A percentile compares a stretch with the other conserved stretches of the same genome.
These are phyloP conservation scores for Neobulgaria alba DNA, from an alignment of 2,329 filamentous ascomycete species.

Conservation along the genomic window DNA sequence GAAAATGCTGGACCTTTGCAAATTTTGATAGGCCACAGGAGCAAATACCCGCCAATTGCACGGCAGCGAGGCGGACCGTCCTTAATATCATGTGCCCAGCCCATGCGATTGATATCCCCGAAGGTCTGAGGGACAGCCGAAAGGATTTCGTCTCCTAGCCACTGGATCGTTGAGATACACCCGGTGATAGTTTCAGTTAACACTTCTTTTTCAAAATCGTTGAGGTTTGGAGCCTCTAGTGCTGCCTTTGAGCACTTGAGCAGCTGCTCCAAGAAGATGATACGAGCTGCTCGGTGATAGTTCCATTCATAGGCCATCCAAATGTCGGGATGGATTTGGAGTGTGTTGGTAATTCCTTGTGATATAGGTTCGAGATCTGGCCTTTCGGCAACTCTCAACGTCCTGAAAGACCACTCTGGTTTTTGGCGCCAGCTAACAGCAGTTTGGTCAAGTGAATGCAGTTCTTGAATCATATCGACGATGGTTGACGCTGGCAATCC, in stretches of 20 bases:
- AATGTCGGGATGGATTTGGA: conserved; percentile 32
- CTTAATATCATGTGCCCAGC: conserved; percentile 10
- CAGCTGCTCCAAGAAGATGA: conserved; percentile 31
- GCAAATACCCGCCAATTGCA: conserved; percentile 31
- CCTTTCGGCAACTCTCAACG: conserved; percentile 17
- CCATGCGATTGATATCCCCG: conserved; percentile 29
- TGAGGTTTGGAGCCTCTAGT: conserved; percentile 6
- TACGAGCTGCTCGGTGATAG: conserved; percentile 32
- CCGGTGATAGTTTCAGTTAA: conserved; percentile 11
- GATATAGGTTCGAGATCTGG: conserved; percentile 2
- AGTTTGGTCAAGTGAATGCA: conserved; percentile 28
- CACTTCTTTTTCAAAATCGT: conserved; percentile 1
- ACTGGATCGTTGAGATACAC: conserved; percentile 22
- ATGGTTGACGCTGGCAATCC: conserved; percentile 9
- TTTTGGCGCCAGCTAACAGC: conserved; percentile 27
- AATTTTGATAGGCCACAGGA: conserved; percentile 33
- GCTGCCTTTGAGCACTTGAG: conserved; percentile 24
- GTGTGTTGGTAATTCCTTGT: conserved; percentile 16
- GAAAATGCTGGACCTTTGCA: conserved; percentile 23
- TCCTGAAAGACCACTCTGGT: conserved; percentile 30
- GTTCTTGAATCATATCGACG: conserved; percentile 26
- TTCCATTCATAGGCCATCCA: conserved; percentile 37
- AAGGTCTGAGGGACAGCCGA: conserved; percentile 32
- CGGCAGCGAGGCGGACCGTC: conserved; percentile 23
- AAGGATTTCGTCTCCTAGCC: conserved; percentile 29